phyloP scores from a whole-genome alignment of 805 yeast genomes.

The Cyberlindnera lachancei region DNA sequence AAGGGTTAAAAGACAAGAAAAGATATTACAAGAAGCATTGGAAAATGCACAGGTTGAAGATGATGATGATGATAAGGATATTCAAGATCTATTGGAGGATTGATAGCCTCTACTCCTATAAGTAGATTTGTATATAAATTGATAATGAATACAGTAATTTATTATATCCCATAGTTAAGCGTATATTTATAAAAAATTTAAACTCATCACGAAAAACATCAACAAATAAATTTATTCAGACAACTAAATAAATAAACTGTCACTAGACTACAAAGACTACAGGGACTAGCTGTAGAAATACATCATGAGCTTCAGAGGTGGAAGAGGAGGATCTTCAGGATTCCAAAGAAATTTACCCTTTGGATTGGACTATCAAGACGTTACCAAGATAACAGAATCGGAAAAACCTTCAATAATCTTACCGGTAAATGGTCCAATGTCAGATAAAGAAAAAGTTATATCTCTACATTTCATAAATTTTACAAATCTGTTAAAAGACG shows the following conservation, averaged over 20 bases:
- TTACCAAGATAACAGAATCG: slow-evolving; percentile 29
- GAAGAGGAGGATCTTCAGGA: slow-evolving; percentile 34
- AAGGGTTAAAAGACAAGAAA: slow-evolving; percentile 47
- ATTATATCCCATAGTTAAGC: too few relatives aligned
- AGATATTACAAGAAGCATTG: slow-evolving; percentile 40
- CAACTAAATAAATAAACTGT: too few relatives aligned
- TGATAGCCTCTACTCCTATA: too few relatives aligned
- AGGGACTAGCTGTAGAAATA: too few relatives aligned
- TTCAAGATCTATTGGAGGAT: slow-evolving; percentile 18
- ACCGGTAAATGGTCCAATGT: slow-evolving; percentile 59
- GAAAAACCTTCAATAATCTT: slow-evolving; percentile 34
- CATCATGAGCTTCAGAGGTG: slow-evolving; percentile 56
- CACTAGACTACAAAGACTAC: too few relatives aligned
- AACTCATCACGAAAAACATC: too few relatives aligned
- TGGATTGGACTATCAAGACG: slow-evolving; percentile 63
- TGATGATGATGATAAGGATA: slow-evolving; percentile 56
- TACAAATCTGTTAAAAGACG: slow-evolving; percentile 46
- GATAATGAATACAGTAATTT: too few relatives aligned
- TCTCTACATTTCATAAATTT: slow-evolving; percentile 52
- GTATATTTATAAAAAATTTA: too few relatives aligned
- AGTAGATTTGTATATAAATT: too few relatives aligned
- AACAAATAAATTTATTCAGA: too few relatives aligned
- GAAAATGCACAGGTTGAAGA: slow-evolving; percentile 39
- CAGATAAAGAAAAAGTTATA: slow-evolving; percentile 40
- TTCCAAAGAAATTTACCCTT: slow-evolving; percentile 46